Evolutionary conservation across 2,329 filamentous ascomycete genomes (phyloP).

Genomic region (Colletotrichum sp.): DNA sequence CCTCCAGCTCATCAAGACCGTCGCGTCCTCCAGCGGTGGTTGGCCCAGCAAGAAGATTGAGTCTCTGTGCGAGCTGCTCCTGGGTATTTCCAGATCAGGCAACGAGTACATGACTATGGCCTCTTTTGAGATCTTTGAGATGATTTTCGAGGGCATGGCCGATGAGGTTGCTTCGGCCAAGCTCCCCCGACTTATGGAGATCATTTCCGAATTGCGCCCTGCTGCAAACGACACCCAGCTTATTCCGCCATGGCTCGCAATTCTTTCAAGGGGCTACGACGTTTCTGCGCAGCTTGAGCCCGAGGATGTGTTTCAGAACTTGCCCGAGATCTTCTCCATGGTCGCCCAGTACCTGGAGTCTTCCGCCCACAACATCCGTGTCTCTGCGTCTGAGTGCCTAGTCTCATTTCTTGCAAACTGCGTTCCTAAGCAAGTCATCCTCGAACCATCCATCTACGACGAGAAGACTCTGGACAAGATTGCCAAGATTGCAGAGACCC

Average conservation of each 20-base stretch:
- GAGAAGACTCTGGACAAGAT: conserved; percentile 88
- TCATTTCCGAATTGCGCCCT: conserved; percentile 89
- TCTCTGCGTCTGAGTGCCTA: conserved; percentile 93
- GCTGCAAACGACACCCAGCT: conserved; percentile 93
- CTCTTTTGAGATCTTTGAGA: conserved; percentile 95
- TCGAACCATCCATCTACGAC: conserved; percentile 90
- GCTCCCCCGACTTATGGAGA: conserved; percentile 85
- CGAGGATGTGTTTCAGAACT: conserved; percentile 88
- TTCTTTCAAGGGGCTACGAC: conserved; percentile 92
- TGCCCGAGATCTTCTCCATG: conserved; percentile 84
- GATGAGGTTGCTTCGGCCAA: conserved; percentile 89
- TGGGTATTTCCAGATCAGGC: conserved; percentile 86
- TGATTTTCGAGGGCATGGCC: conserved; percentile 93
- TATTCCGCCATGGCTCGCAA: conserved; percentile 94
- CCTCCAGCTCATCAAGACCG: conserved; percentile 87
- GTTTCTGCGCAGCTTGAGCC: conserved; percentile 88
- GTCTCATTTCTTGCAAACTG: conserved; percentile 93
- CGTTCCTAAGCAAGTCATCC: conserved; percentile 79
- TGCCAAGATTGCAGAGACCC: conserved; percentile 71
- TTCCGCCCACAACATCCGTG: conserved; percentile 87
- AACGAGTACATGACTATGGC: conserved; percentile 98
- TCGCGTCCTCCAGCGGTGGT: conserved; percentile 85
- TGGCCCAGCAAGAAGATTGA: conserved; percentile 99
- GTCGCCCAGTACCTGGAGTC: conserved; percentile 84
- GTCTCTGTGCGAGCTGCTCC: conserved; percentile 83